Percentiles rank a stretch among this genome's conserved stretches.
Conservation (phyloP, 495 filamentous ascomycete genomes). For the Xeromyces bisporus region DNA sequence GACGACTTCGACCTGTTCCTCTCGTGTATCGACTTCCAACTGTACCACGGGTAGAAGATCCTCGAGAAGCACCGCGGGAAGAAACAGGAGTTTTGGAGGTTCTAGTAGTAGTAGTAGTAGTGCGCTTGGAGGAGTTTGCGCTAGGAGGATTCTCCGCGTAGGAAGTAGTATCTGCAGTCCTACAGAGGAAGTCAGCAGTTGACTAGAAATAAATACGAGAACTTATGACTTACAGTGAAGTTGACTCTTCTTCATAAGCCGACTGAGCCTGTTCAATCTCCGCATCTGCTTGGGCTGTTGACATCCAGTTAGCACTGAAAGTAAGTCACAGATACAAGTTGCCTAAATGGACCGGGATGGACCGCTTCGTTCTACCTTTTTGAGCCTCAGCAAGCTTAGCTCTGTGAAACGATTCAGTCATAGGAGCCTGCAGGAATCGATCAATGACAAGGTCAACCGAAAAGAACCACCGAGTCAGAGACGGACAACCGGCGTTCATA, state of each 20-base stretch:
- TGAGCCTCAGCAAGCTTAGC: conserved; percentile 38
- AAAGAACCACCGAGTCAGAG: neutral
- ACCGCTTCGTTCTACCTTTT: conserved; percentile 13
- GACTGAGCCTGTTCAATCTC: conserved; percentile 14
- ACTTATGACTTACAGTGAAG: conserved; percentile 55
- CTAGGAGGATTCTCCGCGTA: conserved; percentile 63
- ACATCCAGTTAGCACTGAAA: too few species aligned
- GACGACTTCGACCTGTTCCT: conserved; percentile 20
- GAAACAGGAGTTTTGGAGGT: conserved; percentile 48
- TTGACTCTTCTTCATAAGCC: conserved; percentile 49
- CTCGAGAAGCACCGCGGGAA: conserved; percentile 7
- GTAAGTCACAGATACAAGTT: too few species aligned
- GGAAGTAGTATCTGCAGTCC: conserved; percentile 90
- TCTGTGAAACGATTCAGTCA: conserved; percentile 56
- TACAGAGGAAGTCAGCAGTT: conserved; percentile 12
- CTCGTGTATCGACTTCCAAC: conserved; percentile 27
- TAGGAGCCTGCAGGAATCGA: conserved; percentile 34
- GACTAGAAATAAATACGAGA: too few species aligned
- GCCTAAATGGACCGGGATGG: neutral
- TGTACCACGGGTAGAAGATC: conserved; percentile 16
- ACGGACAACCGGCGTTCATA: conserved; percentile 18
- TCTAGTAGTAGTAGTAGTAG: too few species aligned
- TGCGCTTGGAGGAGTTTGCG: conserved; percentile 39
- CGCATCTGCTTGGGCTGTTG: conserved; percentile 14
- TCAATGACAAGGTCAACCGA: conserved; percentile 1